Evolutionary conservation across 169 alveolate genomes (phyloP).

Genomic region (Plasmodium malariae): DNA sequence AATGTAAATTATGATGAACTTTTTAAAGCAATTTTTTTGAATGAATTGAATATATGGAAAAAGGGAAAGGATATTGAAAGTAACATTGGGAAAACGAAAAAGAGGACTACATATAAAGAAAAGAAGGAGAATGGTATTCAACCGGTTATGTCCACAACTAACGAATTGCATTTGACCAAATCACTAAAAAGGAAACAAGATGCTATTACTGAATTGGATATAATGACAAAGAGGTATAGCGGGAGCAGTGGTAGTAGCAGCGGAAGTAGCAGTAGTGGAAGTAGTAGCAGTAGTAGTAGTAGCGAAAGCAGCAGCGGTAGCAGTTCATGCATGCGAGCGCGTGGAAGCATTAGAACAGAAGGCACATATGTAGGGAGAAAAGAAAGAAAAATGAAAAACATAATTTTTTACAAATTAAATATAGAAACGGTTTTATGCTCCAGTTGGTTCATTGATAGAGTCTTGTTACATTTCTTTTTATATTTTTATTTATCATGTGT

Average conservation of each 20-base stretch:
- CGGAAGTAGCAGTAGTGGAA: no score
- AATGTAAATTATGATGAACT: neutral
- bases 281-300: no score
- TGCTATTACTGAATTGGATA: no score
- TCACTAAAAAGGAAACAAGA: no score
- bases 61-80: neutral
- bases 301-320: no score
- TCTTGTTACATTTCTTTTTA: conserved; percentile 58
- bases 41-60: neutral
- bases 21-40: conserved; percentile 4
- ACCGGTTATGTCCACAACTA: no score
- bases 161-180: no score
- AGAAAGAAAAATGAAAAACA: conserved; percentile 25
- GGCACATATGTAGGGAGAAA: neutral
- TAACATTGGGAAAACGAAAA: neutral
- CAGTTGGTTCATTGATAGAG: conserved; percentile 69
- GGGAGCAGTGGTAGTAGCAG: no score
- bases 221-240: no score
- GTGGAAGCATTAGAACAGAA: neutral
- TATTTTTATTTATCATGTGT: conserved; percentile 56
- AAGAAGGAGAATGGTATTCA: no score
- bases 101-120: neutral
- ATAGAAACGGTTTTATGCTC: conserved; percentile 70
- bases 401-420: conserved; percentile 65
- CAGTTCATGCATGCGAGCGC: no score